phyloP scores from a whole-genome alignment of 1,284 basidiomycete species.

The Ustilago bromivora region DNA sequence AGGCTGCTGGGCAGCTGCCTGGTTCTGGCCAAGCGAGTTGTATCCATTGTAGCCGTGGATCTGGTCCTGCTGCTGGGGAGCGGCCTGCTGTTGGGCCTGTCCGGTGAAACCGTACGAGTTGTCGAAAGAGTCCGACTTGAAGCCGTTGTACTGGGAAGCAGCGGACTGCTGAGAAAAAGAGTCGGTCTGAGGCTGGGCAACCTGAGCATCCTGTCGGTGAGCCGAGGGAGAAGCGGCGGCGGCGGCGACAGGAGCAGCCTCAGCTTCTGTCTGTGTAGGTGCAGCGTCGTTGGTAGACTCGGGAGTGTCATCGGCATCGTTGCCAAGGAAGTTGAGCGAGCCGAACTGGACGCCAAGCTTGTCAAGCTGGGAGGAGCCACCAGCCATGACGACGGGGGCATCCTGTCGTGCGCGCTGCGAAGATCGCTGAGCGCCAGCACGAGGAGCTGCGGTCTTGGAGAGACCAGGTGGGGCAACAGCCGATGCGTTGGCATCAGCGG shows the following conservation, averaged over 20 bases:
- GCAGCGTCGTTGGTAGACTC: conserved; percentile 23
- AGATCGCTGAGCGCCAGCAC: conserved; percentile 46
- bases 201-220: conserved; percentile 36
- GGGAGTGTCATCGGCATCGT: conserved; percentile 47
- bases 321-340: conserved; percentile 65
- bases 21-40: conserved; percentile 44
- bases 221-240: conserved; percentile 32
- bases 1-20: conserved; percentile 33
- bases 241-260: conserved; percentile 25
- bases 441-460: conserved; percentile 45
- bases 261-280: conserved; percentile 12
- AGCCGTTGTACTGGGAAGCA: conserved; percentile 44
- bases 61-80: conserved; percentile 42
- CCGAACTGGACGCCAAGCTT: conserved; percentile 68
- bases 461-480: conserved; percentile 45
- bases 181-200: conserved; percentile 37
- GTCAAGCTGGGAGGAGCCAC: conserved; percentile 62
- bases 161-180: conserved; percentile 40
- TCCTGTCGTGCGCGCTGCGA: conserved; percentile 65
- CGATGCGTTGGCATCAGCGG: conserved; percentile 21
- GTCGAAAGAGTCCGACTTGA: conserved; percentile 54
- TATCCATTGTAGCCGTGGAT: conserved; percentile 57
- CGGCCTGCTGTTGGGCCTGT: conserved; percentile 37
- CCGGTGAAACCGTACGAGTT: conserved; percentile 51
- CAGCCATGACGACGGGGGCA: conserved; percentile 67